Evolutionary conservation across 2,329 filamentous ascomycete genomes (phyloP).

Genomic region (Trichoderma koningiopsis): DNA sequence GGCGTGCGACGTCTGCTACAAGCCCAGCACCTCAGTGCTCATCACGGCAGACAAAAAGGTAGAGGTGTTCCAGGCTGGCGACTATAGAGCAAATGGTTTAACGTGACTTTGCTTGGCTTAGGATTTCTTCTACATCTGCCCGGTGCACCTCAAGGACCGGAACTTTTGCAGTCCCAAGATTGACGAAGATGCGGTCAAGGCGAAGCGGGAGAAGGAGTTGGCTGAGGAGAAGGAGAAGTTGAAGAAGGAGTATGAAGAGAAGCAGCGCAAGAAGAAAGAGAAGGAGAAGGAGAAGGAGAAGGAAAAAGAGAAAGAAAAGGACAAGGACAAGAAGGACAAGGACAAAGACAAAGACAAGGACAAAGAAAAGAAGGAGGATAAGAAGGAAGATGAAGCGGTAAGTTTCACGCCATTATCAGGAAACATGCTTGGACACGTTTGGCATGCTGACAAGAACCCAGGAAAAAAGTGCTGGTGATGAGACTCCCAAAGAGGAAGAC

Average conservation of each 20-base stretch:
- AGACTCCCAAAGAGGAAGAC: conserved; percentile 57
- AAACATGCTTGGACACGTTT: conserved; percentile 8
- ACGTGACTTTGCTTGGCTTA: conserved; percentile 24
- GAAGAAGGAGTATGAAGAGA: conserved; percentile 78
- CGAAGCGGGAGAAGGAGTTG: conserved; percentile 62
- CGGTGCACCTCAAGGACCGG: conserved; percentile 77
- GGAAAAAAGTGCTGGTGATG: conserved; percentile 31
- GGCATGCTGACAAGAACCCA: conserved; percentile 36
- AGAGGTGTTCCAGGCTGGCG: neutral
- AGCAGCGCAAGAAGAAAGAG: conserved; percentile 67
- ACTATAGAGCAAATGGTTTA: conserved; percentile 1
- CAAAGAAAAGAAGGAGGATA: conserved; percentile 40
- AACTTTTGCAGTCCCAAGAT: conserved; percentile 78
- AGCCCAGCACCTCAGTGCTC: conserved; percentile 81
- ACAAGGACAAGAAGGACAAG: conserved; percentile 47
- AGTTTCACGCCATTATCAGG: conserved; percentile 29
- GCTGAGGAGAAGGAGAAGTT: conserved; percentile 65
- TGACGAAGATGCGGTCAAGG: conserved; percentile 66
- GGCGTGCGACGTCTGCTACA: conserved; percentile 89
- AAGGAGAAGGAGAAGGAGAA: conserved; percentile 62
- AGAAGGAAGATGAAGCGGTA: conserved; percentile 35
- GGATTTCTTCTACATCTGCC: conserved; percentile 93
- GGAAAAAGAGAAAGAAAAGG: conserved; percentile 46
- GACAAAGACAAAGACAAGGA: conserved; percentile 44
- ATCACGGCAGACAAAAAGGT: conserved; percentile 87